Conservation (phyloP, 106 monocot species). For the Hemerocallis citrina region DNA sequence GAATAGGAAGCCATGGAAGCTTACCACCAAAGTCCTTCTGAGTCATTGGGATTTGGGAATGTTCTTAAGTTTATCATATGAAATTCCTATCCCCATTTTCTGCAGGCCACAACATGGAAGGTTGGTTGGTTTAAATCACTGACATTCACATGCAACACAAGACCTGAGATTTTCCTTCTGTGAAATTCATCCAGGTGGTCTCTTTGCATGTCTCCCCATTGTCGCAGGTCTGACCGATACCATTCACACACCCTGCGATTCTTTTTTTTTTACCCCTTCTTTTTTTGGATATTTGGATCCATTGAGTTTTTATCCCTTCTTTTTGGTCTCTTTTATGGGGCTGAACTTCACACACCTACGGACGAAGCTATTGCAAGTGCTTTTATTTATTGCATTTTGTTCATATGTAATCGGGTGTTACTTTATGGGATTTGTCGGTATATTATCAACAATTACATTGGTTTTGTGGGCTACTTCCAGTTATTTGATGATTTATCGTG, state of each 20-base stretch:
- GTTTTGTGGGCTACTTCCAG: too few species aligned
- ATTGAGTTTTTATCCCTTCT: neutral
- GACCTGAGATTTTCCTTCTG: neutral
- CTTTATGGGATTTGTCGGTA: too few species aligned
- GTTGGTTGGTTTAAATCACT: neutral
- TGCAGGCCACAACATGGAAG: neutral
- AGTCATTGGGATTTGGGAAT: too few species aligned
- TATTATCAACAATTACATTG: too few species aligned
- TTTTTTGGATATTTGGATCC: neutral
- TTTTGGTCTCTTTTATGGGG: neutral
- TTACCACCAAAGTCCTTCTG: neutral
- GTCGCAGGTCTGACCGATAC: constrained; percentile 2
- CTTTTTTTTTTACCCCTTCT: neutral
- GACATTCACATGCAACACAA: neutral
- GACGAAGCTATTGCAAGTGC: constrained; percentile 1
- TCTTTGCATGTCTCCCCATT: neutral
- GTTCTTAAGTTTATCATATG: too few species aligned
- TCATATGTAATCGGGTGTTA: neutral
- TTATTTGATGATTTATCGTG: too few species aligned
- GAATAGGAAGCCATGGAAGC: neutral
- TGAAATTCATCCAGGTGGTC: neutral
- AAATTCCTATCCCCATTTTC: neutral
- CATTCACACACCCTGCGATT: neutral
- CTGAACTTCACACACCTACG: neutral
- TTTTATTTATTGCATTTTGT: constrained; percentile 3